Percentiles rank a stretch among this genome's conserved stretches.
These are phyloP conservation scores for Chernovozyma sophiae-reginae DNA, from an alignment of 1,139 yeast genomes.

Conservation along the genomic window DNA sequence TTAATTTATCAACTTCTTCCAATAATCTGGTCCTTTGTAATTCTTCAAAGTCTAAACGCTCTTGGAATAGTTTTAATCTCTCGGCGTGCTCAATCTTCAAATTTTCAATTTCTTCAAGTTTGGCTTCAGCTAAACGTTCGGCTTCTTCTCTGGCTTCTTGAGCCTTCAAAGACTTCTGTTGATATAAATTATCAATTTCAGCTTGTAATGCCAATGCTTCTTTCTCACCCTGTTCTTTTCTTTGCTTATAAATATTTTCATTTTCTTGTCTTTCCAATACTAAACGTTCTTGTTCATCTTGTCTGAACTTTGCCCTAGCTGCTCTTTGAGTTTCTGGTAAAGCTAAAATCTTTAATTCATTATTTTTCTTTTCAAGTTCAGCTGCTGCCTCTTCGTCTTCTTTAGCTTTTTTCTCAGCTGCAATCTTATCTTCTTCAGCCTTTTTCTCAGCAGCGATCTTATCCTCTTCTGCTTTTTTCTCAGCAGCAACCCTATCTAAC, in stretches of 20 bases:
- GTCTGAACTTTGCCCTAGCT: constrained; percentile 24
- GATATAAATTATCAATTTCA: constrained; percentile 30
- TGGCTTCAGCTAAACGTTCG: constrained; percentile 29
- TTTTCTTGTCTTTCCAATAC: constrained; percentile 24
- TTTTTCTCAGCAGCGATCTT: constrained; percentile 17
- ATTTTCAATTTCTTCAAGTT: constrained; percentile 30
- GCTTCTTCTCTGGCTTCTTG: constrained; percentile 29
- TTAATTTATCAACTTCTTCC: constrained; percentile 38
- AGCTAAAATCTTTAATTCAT: constrained; percentile 1
- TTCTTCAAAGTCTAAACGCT: constrained; percentile 33
- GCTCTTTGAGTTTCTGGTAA: constrained; percentile 25
- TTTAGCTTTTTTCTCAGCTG: constrained; percentile 15
- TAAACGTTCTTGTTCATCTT: constrained; percentile 24
- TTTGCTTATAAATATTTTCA: constrained; percentile 23
- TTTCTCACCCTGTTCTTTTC: constrained; percentile 22
- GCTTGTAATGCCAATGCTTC: constrained; percentile 23
- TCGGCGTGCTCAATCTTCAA: constrained; percentile 34
- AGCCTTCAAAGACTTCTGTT: constrained; percentile 19
- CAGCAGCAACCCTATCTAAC: constrained; percentile 14
- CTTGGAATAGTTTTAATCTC: constrained; percentile 25
- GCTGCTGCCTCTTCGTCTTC: constrained; percentile 11
- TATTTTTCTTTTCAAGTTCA: constrained; percentile 9
- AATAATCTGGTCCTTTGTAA: constrained; percentile 31
- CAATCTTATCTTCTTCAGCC: constrained; percentile 14
- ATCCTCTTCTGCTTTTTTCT: constrained; percentile 17